A percentile compares a stretch with the other conserved stretches of the same genome.
phyloP scores from a whole-genome alignment of 1,139 yeast genomes.

The Kodamaea anthophila region DNA sequence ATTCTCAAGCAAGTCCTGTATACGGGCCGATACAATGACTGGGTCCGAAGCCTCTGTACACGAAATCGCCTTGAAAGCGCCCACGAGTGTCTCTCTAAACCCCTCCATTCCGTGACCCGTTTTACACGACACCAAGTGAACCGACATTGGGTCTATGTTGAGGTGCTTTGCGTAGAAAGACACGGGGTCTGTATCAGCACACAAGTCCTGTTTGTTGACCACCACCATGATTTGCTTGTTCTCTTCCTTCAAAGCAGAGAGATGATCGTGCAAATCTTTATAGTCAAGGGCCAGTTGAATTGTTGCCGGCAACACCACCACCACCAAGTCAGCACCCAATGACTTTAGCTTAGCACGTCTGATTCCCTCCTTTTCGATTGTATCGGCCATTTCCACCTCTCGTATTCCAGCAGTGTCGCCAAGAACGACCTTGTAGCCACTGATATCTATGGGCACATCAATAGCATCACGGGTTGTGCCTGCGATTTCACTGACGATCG shows the following conservation, averaged over 20 bases:
- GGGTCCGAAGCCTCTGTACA: slow-evolving; percentile 51
- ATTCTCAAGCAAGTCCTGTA: slow-evolving; percentile 60
- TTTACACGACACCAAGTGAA: slow-evolving; percentile 59
- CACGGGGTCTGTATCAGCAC: slow-evolving; percentile 10
- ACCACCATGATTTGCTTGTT: slow-evolving; percentile 35
- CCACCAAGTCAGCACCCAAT: slow-evolving; percentile 52
- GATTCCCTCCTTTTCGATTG: slow-evolving; percentile 80
- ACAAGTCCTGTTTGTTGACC: slow-evolving; percentile 59
- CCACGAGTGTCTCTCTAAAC: slow-evolving; percentile 34
- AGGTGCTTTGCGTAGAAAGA: slow-evolving; percentile 17
- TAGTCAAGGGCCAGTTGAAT: slow-evolving; percentile 13
- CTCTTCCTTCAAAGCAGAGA: slow-evolving; percentile 21
- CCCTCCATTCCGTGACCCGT: slow-evolving; percentile 49
- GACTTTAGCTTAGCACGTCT: slow-evolving; percentile 62
- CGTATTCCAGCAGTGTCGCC: slow-evolving; percentile 96
- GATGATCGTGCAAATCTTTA: slow-evolving; percentile 29
- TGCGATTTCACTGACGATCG: slow-evolving; percentile 85
- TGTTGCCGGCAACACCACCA: slow-evolving; percentile 44
- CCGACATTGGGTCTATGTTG: slow-evolving; percentile 19
- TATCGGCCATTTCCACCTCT: slow-evolving; percentile 38
- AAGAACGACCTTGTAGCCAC: slow-evolving; percentile 76
- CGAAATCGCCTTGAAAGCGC: slow-evolving; percentile 45
- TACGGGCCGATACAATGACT: slow-evolving; percentile 65
- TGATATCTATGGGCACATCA: slow-evolving; percentile 73
- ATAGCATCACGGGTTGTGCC: slow-evolving; percentile 93